Conservation (phyloP, 164 flowering plant genomes). For the Sedum album region DNA sequence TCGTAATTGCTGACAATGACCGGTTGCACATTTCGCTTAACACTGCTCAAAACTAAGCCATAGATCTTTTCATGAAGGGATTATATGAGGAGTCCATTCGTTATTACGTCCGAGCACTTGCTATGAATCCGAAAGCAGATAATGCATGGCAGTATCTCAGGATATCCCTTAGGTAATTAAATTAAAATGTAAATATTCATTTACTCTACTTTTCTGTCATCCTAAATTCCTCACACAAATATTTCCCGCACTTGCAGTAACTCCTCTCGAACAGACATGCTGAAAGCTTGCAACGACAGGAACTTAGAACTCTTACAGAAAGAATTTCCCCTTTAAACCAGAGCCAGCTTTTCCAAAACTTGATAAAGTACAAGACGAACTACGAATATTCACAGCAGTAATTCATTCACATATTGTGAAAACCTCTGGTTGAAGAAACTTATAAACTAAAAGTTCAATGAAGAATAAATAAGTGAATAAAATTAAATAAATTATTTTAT, state of each 20-base stretch:
- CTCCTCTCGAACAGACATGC: slow-evolving; percentile 1
- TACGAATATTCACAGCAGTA: neutral
- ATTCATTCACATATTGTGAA: neutral
- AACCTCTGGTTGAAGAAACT: no score
- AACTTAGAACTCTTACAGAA: slow-evolving; percentile 4
- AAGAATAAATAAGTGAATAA: neutral
- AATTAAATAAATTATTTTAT: no score
- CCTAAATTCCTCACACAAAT: neutral
- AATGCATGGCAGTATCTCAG: slow-evolving; percentile 96
- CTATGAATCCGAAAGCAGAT: slow-evolving; percentile 98
- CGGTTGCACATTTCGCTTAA: neutral
- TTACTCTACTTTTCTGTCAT: neutral
- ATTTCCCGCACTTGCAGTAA: neutral
- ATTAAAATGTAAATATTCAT: neutral
- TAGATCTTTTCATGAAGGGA: slow-evolving; percentile 37
- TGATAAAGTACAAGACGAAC: neutral
- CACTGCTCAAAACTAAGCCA: neutral
- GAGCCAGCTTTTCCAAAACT: neutral
- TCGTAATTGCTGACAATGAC: neutral
- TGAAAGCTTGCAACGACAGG: slow-evolving; percentile 1
- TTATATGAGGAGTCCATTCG: slow-evolving; percentile 85
- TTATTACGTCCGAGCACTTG: slow-evolving; percentile 85
- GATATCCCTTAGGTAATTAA: slow-evolving; percentile 72
- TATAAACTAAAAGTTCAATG: neutral
- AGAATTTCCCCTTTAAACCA: slow-evolving; percentile 2